Evolutionary conservation across 164 flowering plant genomes (phyloP).

Genomic region (Vitis riparia): DNA sequence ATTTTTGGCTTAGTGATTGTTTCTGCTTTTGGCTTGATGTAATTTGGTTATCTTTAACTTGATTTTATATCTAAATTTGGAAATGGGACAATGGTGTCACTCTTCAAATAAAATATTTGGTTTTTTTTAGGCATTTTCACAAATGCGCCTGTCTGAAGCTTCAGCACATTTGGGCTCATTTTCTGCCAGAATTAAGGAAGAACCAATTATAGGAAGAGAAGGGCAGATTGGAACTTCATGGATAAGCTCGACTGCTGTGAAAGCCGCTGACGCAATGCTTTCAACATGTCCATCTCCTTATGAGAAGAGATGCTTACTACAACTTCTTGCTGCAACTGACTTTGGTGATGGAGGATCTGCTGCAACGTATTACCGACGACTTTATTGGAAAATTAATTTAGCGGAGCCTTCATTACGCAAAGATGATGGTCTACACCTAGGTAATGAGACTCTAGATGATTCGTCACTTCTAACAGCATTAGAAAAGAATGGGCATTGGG

Average conservation of each 20-base stretch:
- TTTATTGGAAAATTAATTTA: conserved; percentile 84
- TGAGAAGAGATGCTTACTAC: conserved; percentile 84
- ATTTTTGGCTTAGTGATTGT: not conserved
- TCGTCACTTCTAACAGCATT: conserved; percentile 74
- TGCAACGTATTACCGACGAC: conserved; percentile 61
- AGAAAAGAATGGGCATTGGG: conserved; percentile 87
- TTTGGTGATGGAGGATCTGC: conserved; percentile 96
- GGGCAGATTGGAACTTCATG: conserved; percentile 58
- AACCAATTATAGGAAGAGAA: conserved; percentile 51
- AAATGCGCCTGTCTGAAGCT: conserved; percentile 95
- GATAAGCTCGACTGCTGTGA: conserved; percentile 81
- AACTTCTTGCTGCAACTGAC: conserved; percentile 90
- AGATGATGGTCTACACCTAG: conserved; percentile 70
- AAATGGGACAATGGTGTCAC: not conserved
- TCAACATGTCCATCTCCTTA: conserved; percentile 91
- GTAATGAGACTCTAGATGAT: conserved; percentile 78
- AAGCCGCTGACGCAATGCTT: conserved; percentile 90
- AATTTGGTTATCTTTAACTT: not conserved
- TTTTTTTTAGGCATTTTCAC: conserved; percentile 80
- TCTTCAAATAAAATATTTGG: not conserved
- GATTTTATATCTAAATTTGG: not conserved
- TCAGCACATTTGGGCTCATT: conserved; percentile 91
- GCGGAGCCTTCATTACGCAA: conserved; percentile 84
- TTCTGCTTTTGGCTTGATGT: conserved; percentile 1
- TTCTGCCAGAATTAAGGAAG: conserved; percentile 84